Evolutionary conservation across 108 stramenopile genomes (phyloP).

Genomic region (Fragilariopsis cylindrus): DNA sequence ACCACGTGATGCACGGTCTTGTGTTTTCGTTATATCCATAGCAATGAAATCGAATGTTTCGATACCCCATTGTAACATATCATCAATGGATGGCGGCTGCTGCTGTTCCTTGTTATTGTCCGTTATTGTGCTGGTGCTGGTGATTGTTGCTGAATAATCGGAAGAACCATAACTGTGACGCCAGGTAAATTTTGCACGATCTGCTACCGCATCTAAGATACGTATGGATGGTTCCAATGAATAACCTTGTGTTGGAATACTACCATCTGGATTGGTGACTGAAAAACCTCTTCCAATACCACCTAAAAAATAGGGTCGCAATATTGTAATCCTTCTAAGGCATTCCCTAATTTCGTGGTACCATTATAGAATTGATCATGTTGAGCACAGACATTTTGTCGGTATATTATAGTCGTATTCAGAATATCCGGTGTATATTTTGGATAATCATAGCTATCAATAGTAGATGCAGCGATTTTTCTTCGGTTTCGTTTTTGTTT

Average conservation of each 20-base stretch:
- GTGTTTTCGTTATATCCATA: constrained; percentile 15
- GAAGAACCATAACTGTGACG: constrained; percentile 27
- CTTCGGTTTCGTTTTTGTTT: too few species aligned
- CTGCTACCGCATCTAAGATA: constrained; percentile 46
- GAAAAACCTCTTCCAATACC: neutral
- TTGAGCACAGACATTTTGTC: constrained; percentile 32
- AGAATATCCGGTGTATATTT: too few species aligned
- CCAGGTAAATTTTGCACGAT: constrained; percentile 47
- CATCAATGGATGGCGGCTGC: constrained; percentile 13
- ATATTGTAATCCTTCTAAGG: constrained; percentile 14
- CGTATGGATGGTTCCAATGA: constrained; percentile 27
- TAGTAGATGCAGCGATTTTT: too few species aligned
- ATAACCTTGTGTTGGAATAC: neutral
- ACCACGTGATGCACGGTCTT: constrained; percentile 29
- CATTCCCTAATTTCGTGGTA: constrained; percentile 13
- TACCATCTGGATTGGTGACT: neutral
- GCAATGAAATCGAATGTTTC: constrained; percentile 39
- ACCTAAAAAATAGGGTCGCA: neutral
- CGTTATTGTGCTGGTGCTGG: neutral
- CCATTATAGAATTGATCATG: constrained; percentile 18
- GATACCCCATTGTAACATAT: constrained; percentile 36
- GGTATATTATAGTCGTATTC: neutral
- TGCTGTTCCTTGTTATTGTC: neutral
- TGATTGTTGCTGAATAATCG: neutral
- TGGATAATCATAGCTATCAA: too few species aligned